phyloP scores from a whole-genome alignment of 768 basidiomycete genomes.

The Mycena indigotica region DNA sequence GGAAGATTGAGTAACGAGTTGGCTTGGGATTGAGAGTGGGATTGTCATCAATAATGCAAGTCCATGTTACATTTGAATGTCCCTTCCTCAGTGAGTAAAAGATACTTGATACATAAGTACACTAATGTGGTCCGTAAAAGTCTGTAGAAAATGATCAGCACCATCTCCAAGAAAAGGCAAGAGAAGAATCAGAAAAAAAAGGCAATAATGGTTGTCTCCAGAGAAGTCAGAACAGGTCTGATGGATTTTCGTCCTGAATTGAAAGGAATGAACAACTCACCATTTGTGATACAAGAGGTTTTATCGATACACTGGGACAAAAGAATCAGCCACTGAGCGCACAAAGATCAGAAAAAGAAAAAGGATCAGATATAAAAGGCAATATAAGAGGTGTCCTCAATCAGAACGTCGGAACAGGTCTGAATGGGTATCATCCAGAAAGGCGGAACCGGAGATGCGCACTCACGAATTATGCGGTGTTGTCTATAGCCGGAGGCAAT shows the following conservation, averaged over 20 bases:
- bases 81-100: too few species aligned
- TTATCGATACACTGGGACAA: not conserved
- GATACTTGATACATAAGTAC: too few species aligned
- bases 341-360: constrained; percentile 13
- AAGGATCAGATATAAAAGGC: constrained; percentile 50
- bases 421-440: constrained; percentile 65
- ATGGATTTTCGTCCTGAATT: not conserved
- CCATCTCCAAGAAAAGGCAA: too few species aligned
- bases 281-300: not conserved
- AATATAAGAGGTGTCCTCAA: constrained; percentile 54
- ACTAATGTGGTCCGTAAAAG: too few species aligned
- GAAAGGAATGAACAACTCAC: not conserved
- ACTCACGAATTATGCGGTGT: constrained; percentile 40
- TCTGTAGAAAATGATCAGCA: too few species aligned
- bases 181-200: not conserved
- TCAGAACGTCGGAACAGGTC: constrained; percentile 65
- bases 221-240: constrained; percentile 3
- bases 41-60: too few species aligned
- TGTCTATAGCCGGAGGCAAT: constrained; percentile 51
- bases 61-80: too few species aligned
- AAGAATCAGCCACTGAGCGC: constrained; percentile 1
- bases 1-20: not conserved
- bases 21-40: too few species aligned
- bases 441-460: constrained; percentile 21
- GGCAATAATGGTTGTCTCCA: constrained; percentile 5